A percentile compares a stretch with the other conserved stretches of the same genome.
These are phyloP conservation scores for Chlorella sorokiniana DNA, from an alignment of 139 green algal genomes.

Conservation along the genomic window DNA sequence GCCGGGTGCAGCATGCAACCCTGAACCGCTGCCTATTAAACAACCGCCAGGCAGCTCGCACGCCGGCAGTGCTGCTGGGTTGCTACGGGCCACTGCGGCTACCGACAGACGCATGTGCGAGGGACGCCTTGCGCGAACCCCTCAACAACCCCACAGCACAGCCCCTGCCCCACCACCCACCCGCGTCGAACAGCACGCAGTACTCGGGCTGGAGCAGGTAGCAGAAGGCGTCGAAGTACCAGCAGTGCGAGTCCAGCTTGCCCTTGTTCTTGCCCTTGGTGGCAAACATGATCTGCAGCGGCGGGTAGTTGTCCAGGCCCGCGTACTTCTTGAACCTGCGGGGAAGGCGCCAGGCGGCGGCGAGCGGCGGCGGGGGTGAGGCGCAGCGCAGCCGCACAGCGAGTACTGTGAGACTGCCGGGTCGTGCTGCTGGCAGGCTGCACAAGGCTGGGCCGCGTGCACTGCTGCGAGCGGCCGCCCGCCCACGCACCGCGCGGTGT, in stretches of 20 bases:
- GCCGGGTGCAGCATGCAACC: not conserved
- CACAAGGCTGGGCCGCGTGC: not conserved
- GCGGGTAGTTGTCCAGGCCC: constrained; percentile 52
- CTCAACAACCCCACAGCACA: not conserved
- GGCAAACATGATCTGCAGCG: constrained; percentile 51
- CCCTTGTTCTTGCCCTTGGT: constrained; percentile 52
- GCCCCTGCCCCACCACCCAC: constrained; percentile 3
- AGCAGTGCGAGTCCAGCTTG: constrained; percentile 56
- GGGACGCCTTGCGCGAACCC: too few species aligned
- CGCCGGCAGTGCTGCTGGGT: too few species aligned
- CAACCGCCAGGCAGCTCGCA: too few species aligned
- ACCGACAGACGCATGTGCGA: too few species aligned
- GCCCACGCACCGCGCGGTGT: constrained; percentile 37
- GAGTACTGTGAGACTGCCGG: not conserved
- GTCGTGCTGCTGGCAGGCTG: not conserved
- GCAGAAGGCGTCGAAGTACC: constrained; percentile 52
- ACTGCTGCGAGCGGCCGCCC: not conserved
- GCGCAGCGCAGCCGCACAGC: not conserved
- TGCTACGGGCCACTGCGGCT: too few species aligned
- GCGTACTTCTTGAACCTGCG: constrained; percentile 52
- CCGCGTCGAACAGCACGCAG: constrained; percentile 52
- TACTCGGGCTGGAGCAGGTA: constrained; percentile 54
- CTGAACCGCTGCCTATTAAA: too few species aligned
- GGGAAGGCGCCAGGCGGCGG: not conserved
- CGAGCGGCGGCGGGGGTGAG: not conserved